Base-by-base conservation (phyloP, 2,329 filamentous ascomycete species). In the Colletotrichum sp. region DNA sequence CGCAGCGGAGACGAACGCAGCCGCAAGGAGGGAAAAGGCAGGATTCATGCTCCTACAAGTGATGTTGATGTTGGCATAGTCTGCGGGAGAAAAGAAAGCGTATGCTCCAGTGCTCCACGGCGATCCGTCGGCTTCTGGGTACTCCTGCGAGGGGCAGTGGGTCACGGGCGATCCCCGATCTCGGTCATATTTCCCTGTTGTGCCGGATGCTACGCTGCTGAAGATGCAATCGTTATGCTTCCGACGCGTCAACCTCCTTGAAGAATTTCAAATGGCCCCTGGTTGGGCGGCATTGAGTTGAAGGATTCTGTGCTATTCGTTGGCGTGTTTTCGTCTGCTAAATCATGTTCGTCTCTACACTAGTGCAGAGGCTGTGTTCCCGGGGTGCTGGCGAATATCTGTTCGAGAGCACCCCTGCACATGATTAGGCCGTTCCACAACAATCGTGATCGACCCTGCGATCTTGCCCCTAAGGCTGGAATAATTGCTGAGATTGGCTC, bases 361-460 rank as follows among this genome's bases (percentile, higher is more conserved):
- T 26, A 80, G 71, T 82, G 81, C 21, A 84, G 66, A 28, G 82
- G 81, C 77, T 82, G 75, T 10, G 80, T 81, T 4, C 81, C 84
- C 49, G 80, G 79, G 10, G 81, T 84, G 49, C 80, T 80, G 30
- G 79, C 80, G 64, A 93, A 89, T 1, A 90, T 90, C 79, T 89
- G 83, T 79, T 93, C 91, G 76, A 93, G 84, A 62, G 93, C 89
- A 3, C 79, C 0, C 90, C 91, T 52, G n/a, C 44, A 21, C 44
- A 21, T 87, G 83, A 21, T 88, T 82, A 60, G 92, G 81, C 81
- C 91, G 85, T 63, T 87, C 84, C 32, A 85, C 85, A 0, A 88
- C 88, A 10, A 92, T 88, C 0, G 90, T 92, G 55, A 93, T 89
- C 0, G 92, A 91, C 28, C 91, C 91, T 7, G 91, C 91, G 67